Percentiles rank a stretch among this genome's conserved stretches.
These are phyloP conservation scores for Macrolepiota albuminosa DNA, from an alignment of 768 basidiomycete species.

Conservation along the genomic window DNA sequence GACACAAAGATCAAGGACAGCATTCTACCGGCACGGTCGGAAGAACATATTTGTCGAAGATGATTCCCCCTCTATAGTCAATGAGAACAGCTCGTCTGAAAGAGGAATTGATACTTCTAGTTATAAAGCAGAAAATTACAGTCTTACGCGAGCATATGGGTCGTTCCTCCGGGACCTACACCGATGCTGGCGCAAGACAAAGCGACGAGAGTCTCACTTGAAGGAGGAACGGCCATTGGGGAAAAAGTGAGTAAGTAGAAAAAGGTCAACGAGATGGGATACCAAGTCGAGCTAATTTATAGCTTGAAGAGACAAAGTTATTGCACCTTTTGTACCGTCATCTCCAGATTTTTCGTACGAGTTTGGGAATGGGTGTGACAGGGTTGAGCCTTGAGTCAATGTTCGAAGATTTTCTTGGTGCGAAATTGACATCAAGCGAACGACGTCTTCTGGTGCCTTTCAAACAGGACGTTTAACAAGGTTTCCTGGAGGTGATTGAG, in stretches of 20 bases:
- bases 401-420: conserved; percentile 21
- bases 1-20: not conserved
- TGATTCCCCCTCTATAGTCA: conserved; percentile 49
- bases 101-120: not conserved
- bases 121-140: conserved; percentile 1
- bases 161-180: conserved; percentile 76
- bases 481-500: conserved; percentile 17
- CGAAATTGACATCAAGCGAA: conserved; percentile 27
- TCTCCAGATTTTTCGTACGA: conserved; percentile 6
- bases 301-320: conserved; percentile 11
- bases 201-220: conserved; percentile 45
- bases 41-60: conserved; percentile 62
- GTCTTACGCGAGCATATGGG: conserved; percentile 77
- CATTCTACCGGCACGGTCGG: conserved; percentile 48
- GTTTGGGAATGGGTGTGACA: conserved; percentile 14
- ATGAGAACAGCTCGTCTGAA: conserved; percentile 46
- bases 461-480: conserved; percentile 16
- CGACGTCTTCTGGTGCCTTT: conserved; percentile 22
- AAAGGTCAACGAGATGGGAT: not conserved
- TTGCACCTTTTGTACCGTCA: conserved; percentile 9
- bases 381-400: conserved; percentile 17
- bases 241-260: conserved; percentile 10
- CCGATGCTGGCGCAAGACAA: conserved; percentile 71
- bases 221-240: conserved; percentile 30
- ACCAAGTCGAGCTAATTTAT: conserved; percentile 12